Evolutionary conservation across 2,329 filamentous ascomycete species (phyloP).

Genomic region (Diplocarpon rosae): DNA sequence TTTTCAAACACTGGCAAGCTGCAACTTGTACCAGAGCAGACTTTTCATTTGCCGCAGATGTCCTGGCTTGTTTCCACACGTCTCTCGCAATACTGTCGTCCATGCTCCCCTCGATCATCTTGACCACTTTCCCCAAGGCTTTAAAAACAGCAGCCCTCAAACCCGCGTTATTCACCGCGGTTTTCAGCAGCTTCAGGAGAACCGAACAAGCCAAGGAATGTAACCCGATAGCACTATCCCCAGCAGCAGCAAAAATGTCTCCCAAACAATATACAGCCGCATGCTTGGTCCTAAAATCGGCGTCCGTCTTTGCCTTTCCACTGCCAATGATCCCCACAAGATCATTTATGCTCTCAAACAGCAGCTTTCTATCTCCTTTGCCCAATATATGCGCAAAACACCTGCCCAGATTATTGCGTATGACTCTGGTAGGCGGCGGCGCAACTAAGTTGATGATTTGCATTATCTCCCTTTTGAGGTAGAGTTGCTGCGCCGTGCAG

Average conservation of each 20-base stretch:
- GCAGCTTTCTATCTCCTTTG: constrained; percentile 77
- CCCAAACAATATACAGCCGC: constrained; percentile 80
- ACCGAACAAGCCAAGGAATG: constrained; percentile 64
- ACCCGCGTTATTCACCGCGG: constrained; percentile 68
- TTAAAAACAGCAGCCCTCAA: constrained; percentile 68
- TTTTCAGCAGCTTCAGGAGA: constrained; percentile 70
- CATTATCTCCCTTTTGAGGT: constrained; percentile 88
- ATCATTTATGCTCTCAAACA: constrained; percentile 93
- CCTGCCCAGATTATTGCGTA: constrained; percentile 78
- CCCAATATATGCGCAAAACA: constrained; percentile 75
- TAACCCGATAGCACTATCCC: constrained; percentile 81
- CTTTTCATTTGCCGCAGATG: constrained; percentile 67
- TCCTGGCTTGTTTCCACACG: constrained; percentile 85
- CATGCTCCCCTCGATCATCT: constrained; percentile 63
- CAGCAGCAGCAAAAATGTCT: constrained; percentile 81
- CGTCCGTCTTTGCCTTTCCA: constrained; percentile 64
- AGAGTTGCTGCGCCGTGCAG: constrained; percentile 79
- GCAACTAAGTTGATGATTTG: constrained; percentile 77
- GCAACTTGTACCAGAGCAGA: constrained; percentile 68
- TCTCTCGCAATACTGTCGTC: constrained; percentile 82
- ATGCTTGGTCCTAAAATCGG: constrained; percentile 70
- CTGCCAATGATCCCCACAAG: constrained; percentile 61
- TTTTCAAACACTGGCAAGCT: constrained; percentile 69
- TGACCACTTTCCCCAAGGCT: constrained; percentile 63
- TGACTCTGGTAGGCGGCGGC: constrained; percentile 75